Conservation (phyloP, 768 basidiomycete species). For the Lyophyllum semitale region DNA sequence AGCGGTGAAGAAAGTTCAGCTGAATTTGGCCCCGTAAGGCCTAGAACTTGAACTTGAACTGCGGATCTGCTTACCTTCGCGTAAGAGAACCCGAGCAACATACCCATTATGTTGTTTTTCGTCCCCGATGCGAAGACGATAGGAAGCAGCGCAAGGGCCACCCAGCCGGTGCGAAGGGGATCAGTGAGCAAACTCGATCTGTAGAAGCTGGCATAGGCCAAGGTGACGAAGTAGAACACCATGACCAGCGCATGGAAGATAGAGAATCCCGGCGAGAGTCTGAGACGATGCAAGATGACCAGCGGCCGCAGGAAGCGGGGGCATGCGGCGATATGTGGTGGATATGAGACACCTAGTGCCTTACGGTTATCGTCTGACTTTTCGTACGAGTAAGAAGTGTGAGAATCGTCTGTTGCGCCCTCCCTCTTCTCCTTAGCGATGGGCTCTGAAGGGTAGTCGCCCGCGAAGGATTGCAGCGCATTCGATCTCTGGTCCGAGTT, state of each 20-base stretch:
- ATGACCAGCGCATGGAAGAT: too few relatives aligned
- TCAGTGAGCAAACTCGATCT: slow-evolving; percentile 53
- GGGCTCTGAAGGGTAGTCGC: slow-evolving; percentile 12
- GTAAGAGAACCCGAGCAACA: too few relatives aligned
- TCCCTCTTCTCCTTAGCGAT: slow-evolving; percentile 7
- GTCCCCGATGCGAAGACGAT: slow-evolving; percentile 64
- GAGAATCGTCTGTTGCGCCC: slow-evolving; percentile 21
- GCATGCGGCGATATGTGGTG: too few relatives aligned
- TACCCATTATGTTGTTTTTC: slow-evolving; percentile 74
- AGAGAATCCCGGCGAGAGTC: too few relatives aligned
- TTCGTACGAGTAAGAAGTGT: slow-evolving; percentile 26
- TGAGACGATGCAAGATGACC: slow-evolving; percentile 38
- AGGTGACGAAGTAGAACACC: slow-evolving; percentile 43
- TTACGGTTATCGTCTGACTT: slow-evolving; percentile 16
- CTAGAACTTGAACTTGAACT: not conserved
- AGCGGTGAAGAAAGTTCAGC: slow-evolving; percentile 79
- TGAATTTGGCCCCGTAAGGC: slow-evolving; percentile 24
- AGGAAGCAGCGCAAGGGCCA: slow-evolving; percentile 74
- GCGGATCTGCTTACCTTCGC: slow-evolving; percentile 9
- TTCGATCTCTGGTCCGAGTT: slow-evolving; percentile 14
- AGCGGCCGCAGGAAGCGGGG: slow-evolving; percentile 49
- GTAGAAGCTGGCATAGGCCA: slow-evolving; percentile 51
- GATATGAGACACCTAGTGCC: too few relatives aligned
- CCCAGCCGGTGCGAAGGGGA: slow-evolving; percentile 42
- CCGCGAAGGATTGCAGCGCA: slow-evolving; percentile 13